phyloP scores from a whole-genome alignment of 306 rosid species.

The Quercus dentata region DNA sequence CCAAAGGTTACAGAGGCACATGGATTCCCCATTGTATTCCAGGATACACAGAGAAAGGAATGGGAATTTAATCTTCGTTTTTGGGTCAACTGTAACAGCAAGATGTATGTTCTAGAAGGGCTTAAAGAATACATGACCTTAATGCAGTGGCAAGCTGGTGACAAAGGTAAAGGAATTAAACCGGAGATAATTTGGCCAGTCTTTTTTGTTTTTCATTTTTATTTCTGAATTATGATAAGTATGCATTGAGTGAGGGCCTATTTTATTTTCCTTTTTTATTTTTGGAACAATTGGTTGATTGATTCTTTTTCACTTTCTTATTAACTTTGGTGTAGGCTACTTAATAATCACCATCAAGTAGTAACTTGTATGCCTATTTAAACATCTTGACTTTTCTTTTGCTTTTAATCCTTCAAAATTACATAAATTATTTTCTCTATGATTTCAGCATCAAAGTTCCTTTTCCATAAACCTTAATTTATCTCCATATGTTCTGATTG shows the following conservation, averaged over 20 bases:
- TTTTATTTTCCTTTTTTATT: neutral
- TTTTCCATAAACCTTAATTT: neutral
- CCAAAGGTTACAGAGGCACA: neutral
- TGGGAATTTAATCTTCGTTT: constrained; percentile 20
- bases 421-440: neutral
- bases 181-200: too few species aligned
- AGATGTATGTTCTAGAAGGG: constrained; percentile 26
- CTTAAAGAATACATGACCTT: constrained; percentile 18
- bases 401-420: too few species aligned
- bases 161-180: constrained; percentile 17
- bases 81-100: constrained; percentile 19
- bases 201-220: too few species aligned
- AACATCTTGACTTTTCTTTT: too few species aligned
- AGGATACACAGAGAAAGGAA: constrained; percentile 9
- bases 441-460: neutral
- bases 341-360: too few species aligned
- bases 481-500: neutral
- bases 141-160: constrained; percentile 27
- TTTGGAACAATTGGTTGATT: neutral
- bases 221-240: too few species aligned
- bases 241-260: too few species aligned
- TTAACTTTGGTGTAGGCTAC: too few species aligned
- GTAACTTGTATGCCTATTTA: too few species aligned
- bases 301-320: neutral
- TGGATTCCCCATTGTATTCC: neutral